Evolutionary conservation across 805 yeast genomes (phyloP).

Genomic region (Starmera quercuum): DNA sequence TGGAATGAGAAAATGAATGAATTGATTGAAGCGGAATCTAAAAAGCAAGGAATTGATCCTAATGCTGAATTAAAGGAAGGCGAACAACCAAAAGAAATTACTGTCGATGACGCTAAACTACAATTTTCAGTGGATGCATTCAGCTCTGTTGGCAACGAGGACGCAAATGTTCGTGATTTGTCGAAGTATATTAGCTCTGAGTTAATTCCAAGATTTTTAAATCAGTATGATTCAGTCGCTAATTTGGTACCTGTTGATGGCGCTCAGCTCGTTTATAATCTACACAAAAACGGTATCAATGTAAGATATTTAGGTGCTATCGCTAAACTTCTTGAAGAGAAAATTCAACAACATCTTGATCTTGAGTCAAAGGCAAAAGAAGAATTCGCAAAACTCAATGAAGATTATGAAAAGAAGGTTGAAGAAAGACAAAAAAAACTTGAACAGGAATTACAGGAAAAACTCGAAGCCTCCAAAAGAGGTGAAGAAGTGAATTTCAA

Average conservation of each 20-base stretch:
- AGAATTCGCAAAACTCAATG: slow-evolving; percentile 13
- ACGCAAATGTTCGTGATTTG: slow-evolving; percentile 50
- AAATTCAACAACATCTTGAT: slow-evolving; percentile 19
- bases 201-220: slow-evolving; percentile 57
- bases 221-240: slow-evolving; percentile 35
- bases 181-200: slow-evolving; percentile 52
- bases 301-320: slow-evolving; percentile 77
- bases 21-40: slow-evolving; percentile 24
- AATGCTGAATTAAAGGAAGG: slow-evolving; percentile 16
- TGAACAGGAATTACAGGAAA: slow-evolving; percentile 11
- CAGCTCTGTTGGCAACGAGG: slow-evolving; percentile 34
- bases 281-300: slow-evolving; percentile 83
- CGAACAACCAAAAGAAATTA: slow-evolving; percentile 40
- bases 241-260: slow-evolving; percentile 74
- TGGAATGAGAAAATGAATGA: slow-evolving; percentile 60
- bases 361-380: slow-evolving; percentile 17
- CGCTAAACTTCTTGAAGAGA: slow-evolving; percentile 27
- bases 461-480: slow-evolving; percentile 17
- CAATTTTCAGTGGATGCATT: slow-evolving; percentile 58
- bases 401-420: slow-evolving; percentile 10
- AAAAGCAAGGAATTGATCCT: slow-evolving; percentile 18
- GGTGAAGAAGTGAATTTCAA: slow-evolving; percentile 13
- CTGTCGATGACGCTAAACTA: slow-evolving; percentile 38
- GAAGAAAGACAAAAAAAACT: slow-evolving; percentile 8
- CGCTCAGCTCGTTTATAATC: slow-evolving; percentile 50